Evolutionary conservation across 495 filamentous ascomycete species (phyloP), one percentile per base, ranked within the genome.

Genomic region (Bryoglossum gracile): DNA sequence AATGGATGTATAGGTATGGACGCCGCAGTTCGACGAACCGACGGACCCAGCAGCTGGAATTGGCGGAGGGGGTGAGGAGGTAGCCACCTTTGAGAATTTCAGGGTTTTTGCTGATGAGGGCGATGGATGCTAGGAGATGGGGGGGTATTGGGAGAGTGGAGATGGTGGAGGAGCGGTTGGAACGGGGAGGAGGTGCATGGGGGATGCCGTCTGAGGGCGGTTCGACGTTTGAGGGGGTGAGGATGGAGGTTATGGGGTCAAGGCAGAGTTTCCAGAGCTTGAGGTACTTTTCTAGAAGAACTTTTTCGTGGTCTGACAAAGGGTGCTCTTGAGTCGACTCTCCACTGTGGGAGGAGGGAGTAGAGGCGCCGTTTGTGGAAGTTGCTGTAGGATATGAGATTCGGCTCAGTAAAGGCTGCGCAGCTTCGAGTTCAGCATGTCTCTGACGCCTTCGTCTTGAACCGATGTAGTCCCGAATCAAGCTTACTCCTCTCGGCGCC

Each of bases 1-100:
- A 80, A 65, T 96, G 83, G 34, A 97, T 77, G 59, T 97, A 89
- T 48, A 99, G 71, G 59, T 96, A 99, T 4, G 94, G 94, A 33
- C 84, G 79, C 19, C 92, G 81, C 23, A 99, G 79, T 60, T 99
- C 94, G 39, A 95, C 87, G 60, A 90, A 95, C 34, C 91, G 85
- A 52, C 89, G 87, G 4, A 85, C 71, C 92, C 92, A 99, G 49
- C 80, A 76, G 21, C 82, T 83, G 21, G 82, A 83, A 40, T 84
- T 78, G 47, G 75, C 73, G 54, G 80, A 80, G 4, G 90, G 89
- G 3, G 82, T 85, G 14, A 94, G 69, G 22, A 97, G 78, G 60
- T 91, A 90, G 28, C 89, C 89, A 5, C 81, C 78, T 66, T 91
- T 94, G 37, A 88, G 70, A n/a, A 87, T 74, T 14, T 75, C 73